Evolutionary conservation across 2,329 filamentous ascomycete species (phyloP), one percentile per base, ranked within the genome.

Genomic region (Penicillium paneum): DNA sequence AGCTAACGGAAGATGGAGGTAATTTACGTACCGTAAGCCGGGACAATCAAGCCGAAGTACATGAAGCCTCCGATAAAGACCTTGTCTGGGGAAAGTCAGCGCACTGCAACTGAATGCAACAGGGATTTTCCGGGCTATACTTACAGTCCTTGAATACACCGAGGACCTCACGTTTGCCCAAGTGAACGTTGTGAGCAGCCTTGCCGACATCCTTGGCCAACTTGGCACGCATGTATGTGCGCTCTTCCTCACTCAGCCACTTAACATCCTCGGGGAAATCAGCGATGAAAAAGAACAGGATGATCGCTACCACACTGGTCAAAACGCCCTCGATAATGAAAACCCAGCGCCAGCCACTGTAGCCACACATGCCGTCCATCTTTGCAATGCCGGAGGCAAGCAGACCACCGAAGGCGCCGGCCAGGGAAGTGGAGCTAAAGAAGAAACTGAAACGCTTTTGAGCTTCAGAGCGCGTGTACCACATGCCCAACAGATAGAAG

Each of bases 371-470:
- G 2, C 80, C 80, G 1, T 77, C 64, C 79, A 87, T 83, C 65
- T 84, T 80, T 31, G 82, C 79, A 47, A 87, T 81, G 21, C 78
- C 84, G 31, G 79, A 80, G 3, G 84, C 84, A 15, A 87, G 72
- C 10, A 87, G 74, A 17, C 83, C 83, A 45, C 84, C 83, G 57
- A 86, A 86, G 1, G 83, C 83, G 42, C 83, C 83, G 2, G 84
- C 83, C 1, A 84, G 74, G 1, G 81, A 83, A 1, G 83, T 83
- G 8, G 80, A 90, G 66, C 83, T 86, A 79, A 97, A 97, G 80
- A 97, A 97, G 78, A 97, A 92, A 15, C 87, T 89, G 75, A 92
- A 97, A 29, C 94, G 86, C 67, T 91, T 90, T 74, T 97, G 93
- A 2, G 92, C 91, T 74, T 97, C 94, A 41, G 80, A 79, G 56